A percentile compares a stretch with the other conserved stretches of the same genome.
Conservation (phyloP, 352 stramenopile species). For the Phytophthora cactorum region DNA sequence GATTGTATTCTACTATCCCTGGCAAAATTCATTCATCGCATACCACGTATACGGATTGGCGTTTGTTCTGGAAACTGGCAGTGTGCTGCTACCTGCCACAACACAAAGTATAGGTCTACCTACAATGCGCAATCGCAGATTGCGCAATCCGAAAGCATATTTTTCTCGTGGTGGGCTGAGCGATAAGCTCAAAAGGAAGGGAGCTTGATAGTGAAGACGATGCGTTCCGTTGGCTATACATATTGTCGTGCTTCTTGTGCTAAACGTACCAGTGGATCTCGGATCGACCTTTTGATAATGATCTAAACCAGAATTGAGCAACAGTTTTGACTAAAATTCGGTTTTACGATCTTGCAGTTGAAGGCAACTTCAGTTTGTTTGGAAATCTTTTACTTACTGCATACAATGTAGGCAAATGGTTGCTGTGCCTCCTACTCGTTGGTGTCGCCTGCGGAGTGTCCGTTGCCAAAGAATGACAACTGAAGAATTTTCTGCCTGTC, state of each 20-base stretch:
- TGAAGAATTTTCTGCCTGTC: too few relatives aligned
- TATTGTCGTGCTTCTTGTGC: background rate
- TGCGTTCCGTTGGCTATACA: background rate
- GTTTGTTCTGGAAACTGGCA: too few relatives aligned
- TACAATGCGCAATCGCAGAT: background rate
- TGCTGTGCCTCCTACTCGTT: too few relatives aligned
- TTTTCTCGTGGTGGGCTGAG: background rate
- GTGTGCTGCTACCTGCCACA: background rate
- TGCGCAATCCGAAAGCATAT: background rate
- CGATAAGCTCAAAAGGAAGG: background rate
- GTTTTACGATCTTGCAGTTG: conserved; percentile 1
- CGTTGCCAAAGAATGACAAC: too few relatives aligned
- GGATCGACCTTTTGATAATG: background rate
- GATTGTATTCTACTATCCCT: too few relatives aligned
- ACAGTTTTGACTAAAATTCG: background rate
- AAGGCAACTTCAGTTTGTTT: conserved; percentile 1
- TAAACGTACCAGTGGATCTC: background rate
- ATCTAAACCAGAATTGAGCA: too few relatives aligned
- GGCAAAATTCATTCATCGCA: too few relatives aligned
- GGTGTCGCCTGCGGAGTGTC: too few relatives aligned
- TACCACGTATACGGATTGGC: too few relatives aligned
- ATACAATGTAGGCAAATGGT: too few relatives aligned
- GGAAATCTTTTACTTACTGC: too few relatives aligned
- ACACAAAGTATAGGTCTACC: background rate
- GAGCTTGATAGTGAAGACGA: background rate